Evolutionary conservation across 1,139 yeast species (phyloP), one percentile per base, ranked within the genome.

Genomic region (Debaryomyces robertsiae): DNA sequence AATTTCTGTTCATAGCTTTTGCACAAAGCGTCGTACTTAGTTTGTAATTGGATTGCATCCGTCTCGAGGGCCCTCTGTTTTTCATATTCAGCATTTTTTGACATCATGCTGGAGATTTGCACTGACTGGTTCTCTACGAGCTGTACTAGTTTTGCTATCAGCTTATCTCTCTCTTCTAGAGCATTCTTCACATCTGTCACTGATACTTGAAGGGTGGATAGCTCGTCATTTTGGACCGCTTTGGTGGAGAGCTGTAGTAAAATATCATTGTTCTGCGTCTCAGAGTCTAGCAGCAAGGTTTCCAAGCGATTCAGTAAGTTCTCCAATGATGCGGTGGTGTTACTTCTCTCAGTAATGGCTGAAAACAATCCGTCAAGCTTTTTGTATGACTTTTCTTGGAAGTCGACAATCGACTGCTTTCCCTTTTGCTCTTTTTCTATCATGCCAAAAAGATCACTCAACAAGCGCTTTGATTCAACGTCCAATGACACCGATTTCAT

Each of bases 1-100:
- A 52, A 65, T 43, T 69, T 68, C n/a, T 46, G 42, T 19, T 48
- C 51, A 43, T 69, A 69, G 9, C 54, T 46, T 9, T 45, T 38
- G 27, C 57, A 46, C 39, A 69, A 51, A n/a, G 42, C 44, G 0
- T 51, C 42, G 40, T 63, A 67, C 28, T 59, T 57, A 9, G 29
- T 24, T 24, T 58, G 47, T 9, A 64, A 46, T 0, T 22, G 32
- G 1, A 46, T 28, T 11, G 44, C 38, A 33, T 54, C 57, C 16
- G 32, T 24, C 27, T 57, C 55, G 22, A 58, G 45, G 7, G 38
- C 44, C 3, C 34, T 33, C 15, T 45, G 46, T 3, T 30, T 22
- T 32, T 48, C 42, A 14, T 41, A 34, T 16, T 42, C 43, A 6
- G 31, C 33, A 9, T 37, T 23, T 22, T 25, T 16, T 13, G 30